phyloP scores from a whole-genome alignment of 1,139 yeast genomes.

The Suhomyces taliae region DNA sequence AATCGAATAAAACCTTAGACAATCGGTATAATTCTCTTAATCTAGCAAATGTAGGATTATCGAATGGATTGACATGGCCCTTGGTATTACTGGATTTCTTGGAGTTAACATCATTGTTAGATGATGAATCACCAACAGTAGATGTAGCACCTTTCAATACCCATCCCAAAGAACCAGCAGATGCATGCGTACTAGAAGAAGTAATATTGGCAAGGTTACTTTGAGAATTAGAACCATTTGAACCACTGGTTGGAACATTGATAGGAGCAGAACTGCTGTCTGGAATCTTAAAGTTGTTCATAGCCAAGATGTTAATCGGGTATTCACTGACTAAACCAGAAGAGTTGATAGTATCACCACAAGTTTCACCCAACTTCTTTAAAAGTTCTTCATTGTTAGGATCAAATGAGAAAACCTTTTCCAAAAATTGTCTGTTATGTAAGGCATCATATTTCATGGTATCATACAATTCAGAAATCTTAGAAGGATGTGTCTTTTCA shows the following conservation, averaged over 20 bases:
- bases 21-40: constrained; percentile 85
- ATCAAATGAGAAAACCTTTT: constrained; percentile 76
- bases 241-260: constrained; percentile 5
- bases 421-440: constrained; percentile 88
- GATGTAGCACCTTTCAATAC: constrained; percentile 55
- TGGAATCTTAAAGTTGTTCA: constrained; percentile 70
- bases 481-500: constrained; percentile 97
- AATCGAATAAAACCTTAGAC: constrained; percentile 92
- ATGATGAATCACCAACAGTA: constrained; percentile 22
- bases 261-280: constrained; percentile 14
- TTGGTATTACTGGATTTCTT: constrained; percentile 18
- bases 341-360: constrained; percentile 58
- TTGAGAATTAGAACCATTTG: constrained; percentile 20
- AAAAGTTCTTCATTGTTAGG: constrained; percentile 50
- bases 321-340: constrained; percentile 70
- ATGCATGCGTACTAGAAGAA: constrained; percentile 31
- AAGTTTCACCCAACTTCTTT: constrained; percentile 32
- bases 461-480: constrained; percentile 93
- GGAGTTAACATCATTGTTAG: constrained; percentile 27
- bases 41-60: constrained; percentile 74
- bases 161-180: constrained; percentile 78
- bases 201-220: constrained; percentile 30
- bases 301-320: constrained; percentile 77
- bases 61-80: constrained; percentile 62
- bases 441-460: constrained; percentile 98